phyloP scores from a whole-genome alignment of 2,329 filamentous ascomycete genomes.

The Myriangium duriaei region DNA sequence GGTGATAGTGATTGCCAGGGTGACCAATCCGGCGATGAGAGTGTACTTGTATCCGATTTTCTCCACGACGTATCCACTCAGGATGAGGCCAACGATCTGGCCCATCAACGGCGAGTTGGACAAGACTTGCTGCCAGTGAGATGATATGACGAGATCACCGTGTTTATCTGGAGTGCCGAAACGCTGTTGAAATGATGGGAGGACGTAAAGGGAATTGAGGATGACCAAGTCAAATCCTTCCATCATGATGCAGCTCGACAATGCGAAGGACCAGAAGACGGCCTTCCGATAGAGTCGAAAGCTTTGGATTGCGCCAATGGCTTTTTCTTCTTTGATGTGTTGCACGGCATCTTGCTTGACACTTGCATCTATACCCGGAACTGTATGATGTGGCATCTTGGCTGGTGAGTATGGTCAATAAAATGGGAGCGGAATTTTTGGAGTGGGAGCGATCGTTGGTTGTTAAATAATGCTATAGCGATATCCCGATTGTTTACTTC shows the following conservation, averaged over 20 bases:
- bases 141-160: neutral
- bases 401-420: too few species aligned
- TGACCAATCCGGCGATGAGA: conserved; percentile 19
- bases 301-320: conserved; percentile 24
- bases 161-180: neutral
- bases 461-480: too few species aligned
- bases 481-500: too few species aligned
- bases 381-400: too few species aligned
- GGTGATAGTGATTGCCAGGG: conserved; percentile 25
- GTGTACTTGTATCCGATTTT: conserved; percentile 22
- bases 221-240: conserved; percentile 51
- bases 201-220: conserved; percentile 29
- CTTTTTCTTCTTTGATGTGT: neutral
- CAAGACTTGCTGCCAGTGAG: conserved; percentile 33
- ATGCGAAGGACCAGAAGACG: conserved; percentile 45
- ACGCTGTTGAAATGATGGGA: neutral
- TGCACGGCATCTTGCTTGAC: neutral
- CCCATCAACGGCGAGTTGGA: conserved; percentile 35
- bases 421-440: too few species aligned
- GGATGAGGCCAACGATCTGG: conserved; percentile 35
- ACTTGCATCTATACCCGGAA: too few species aligned
- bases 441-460: too few species aligned
- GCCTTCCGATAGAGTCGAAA: conserved; percentile 30
- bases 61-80: conserved; percentile 23
- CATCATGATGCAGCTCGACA: conserved; percentile 50